Conservation (phyloP, 495 filamentous ascomycete species). For the Arthonia radiata region DNA sequence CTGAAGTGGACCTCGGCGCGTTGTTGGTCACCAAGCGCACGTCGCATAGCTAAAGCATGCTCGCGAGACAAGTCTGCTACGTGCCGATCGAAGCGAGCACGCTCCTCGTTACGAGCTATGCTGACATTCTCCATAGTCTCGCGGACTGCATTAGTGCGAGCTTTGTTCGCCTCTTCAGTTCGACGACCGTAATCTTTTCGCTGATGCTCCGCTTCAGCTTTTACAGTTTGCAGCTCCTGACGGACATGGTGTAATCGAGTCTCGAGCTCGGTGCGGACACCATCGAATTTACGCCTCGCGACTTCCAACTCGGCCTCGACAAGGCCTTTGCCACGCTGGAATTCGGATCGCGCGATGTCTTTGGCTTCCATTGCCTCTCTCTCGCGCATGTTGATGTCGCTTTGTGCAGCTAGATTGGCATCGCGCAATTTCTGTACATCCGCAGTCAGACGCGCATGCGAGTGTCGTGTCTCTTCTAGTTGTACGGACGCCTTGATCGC, state of each 20-base stretch:
- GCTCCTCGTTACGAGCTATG: slow-evolving; percentile 39
- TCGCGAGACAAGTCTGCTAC: slow-evolving; percentile 43
- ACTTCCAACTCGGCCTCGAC: slow-evolving; percentile 58
- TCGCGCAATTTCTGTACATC: slow-evolving; percentile 35
- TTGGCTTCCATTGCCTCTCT: slow-evolving; percentile 63
- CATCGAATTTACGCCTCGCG: slow-evolving; percentile 60
- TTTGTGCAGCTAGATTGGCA: slow-evolving; percentile 40
- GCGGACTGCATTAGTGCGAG: slow-evolving; percentile 23
- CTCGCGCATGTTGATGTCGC: slow-evolving; percentile 40
- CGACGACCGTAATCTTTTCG: slow-evolving; percentile 50
- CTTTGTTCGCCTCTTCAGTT: slow-evolving; percentile 45
- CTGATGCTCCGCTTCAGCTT: slow-evolving; percentile 46
- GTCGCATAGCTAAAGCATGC: too few species aligned
- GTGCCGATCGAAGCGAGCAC: slow-evolving; percentile 44
- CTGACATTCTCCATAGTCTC: slow-evolving; percentile 35
- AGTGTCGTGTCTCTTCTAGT: slow-evolving; percentile 27
- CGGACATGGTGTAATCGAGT: slow-evolving; percentile 41
- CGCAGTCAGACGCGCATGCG: slow-evolving; percentile 35
- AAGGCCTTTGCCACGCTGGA: slow-evolving; percentile 50
- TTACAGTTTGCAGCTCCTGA: slow-evolving; percentile 42
- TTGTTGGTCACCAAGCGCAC: slow-evolving; percentile 15
- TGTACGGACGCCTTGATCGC: slow-evolving; percentile 27
- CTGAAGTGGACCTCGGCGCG: slow-evolving; percentile 13
- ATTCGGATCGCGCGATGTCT: slow-evolving; percentile 47
- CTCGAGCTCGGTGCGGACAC: slow-evolving; percentile 53